Percentiles rank a stretch among this genome's conserved stretches.
phyloP scores from a whole-genome alignment of 352 stramenopile species.

The Globisporangium viniferum region DNA sequence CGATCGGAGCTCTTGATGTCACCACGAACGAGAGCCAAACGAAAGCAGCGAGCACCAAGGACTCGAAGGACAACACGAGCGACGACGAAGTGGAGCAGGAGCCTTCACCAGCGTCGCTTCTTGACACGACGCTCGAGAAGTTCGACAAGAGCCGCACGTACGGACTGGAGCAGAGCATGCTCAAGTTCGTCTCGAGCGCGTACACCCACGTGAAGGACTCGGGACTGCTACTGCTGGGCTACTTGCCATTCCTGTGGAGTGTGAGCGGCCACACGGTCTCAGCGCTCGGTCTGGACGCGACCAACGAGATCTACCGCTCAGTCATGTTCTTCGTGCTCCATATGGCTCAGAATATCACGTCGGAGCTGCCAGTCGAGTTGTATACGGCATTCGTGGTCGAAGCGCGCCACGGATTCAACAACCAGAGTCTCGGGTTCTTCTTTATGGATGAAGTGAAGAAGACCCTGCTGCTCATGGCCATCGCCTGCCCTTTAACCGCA shows the following conservation, averaged over 20 bases:
- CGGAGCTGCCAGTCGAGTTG: constrained; percentile 59
- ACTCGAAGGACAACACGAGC: constrained; percentile 11
- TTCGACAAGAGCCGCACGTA: constrained; percentile 93
- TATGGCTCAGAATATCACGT: constrained; percentile 40
- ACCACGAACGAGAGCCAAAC: constrained; percentile 28
- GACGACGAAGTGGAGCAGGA: constrained; percentile 15
- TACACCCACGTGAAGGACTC: constrained; percentile 73
- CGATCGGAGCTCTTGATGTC: constrained; percentile 42
- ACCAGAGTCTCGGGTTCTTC: constrained; percentile 93
- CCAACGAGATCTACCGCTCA: constrained; percentile 85
- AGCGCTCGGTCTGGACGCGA: constrained; percentile 45
- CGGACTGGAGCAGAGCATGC: constrained; percentile 94
- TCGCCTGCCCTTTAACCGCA: constrained; percentile 49
- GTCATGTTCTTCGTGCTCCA: constrained; percentile 65
- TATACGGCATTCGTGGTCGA: constrained; percentile 97
- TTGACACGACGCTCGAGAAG: constrained; percentile 82
- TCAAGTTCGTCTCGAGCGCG: constrained; percentile 42
- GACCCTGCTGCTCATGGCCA: constrained; percentile 82
- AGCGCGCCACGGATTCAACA: constrained; percentile 97
- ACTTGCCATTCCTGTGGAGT: constrained; percentile 93
- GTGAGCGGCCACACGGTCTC: constrained; percentile 53
- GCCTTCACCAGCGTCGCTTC: constrained; percentile 27
- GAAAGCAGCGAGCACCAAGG: constrained; percentile 18
- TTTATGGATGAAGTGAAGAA: constrained; percentile 89
- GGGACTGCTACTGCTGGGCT: constrained; percentile 87